Evolutionary conservation across 108 stramenopile species (phyloP).

Genomic region (Nitzschia sp.): DNA sequence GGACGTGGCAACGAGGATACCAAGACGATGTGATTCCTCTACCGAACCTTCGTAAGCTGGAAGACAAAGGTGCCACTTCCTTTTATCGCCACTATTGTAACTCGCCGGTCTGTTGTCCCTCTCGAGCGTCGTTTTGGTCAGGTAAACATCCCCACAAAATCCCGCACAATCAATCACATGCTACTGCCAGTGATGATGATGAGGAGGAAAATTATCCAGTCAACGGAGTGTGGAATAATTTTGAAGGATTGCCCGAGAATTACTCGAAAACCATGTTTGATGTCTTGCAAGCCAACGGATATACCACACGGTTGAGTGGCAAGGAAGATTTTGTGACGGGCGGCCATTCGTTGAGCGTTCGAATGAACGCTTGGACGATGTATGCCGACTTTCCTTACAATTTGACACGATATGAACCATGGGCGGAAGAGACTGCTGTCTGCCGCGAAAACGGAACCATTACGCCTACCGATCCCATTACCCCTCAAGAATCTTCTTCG

Average conservation of each 20-base stretch:
- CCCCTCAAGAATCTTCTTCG: neutral
- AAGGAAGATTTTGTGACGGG: conserved; percentile 27
- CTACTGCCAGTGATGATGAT: neutral
- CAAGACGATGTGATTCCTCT: conserved; percentile 29
- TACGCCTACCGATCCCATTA: neutral
- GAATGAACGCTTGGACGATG: conserved; percentile 25
- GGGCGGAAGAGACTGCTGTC: conserved; percentile 7
- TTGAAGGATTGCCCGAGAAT: conserved; percentile 28
- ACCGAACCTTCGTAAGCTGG: conserved; percentile 19
- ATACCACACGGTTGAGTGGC: conserved; percentile 5
- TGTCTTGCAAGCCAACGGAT: conserved; percentile 12
- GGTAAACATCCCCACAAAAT: conserved; percentile 41
- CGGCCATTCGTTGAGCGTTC: conserved; percentile 13
- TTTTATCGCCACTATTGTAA: conserved; percentile 29
- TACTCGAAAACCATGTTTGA: conserved; percentile 11
- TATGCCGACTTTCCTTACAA: conserved; percentile 22
- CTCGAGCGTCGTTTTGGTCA: conserved; percentile 26
- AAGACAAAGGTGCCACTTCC: conserved; percentile 3
- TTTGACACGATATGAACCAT: conserved; percentile 3
- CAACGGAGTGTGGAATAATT: conserved; percentile 36
- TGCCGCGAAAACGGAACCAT: conserved; percentile 24
- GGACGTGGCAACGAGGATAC: conserved; percentile 29
- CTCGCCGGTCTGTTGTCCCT: conserved; percentile 38
- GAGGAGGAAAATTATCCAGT: neutral
- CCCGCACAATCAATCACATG: conserved; percentile 17